A percentile compares a stretch with the other conserved stretches of the same genome.
Evolutionary conservation across 345 rosid genomes (phyloP).

Genomic region (Lepidium sativum): DNA sequence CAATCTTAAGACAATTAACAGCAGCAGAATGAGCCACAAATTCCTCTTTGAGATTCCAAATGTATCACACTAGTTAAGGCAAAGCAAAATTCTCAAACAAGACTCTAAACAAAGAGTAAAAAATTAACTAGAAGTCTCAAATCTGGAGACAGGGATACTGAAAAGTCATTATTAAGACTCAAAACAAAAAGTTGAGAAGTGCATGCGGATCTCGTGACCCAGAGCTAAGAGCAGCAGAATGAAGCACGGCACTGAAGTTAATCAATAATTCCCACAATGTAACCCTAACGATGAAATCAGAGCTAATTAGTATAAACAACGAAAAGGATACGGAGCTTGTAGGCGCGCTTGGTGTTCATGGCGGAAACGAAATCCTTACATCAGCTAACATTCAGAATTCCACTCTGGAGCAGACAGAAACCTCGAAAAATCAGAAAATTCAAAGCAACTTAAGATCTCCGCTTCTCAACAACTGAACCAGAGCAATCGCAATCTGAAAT

Average conservation of each 20-base stretch:
- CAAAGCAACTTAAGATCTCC: constrained; percentile 8
- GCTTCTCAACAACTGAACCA: background rate
- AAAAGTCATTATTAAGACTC: background rate
- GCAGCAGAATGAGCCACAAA: constrained; percentile 96
- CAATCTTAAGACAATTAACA: constrained; percentile 94
- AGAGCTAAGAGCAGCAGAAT: constrained; percentile 13
- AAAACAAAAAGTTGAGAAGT: background rate
- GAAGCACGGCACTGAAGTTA: background rate
- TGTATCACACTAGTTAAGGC: constrained; percentile 39
- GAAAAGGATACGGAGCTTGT: constrained; percentile 97
- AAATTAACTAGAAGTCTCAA: background rate
- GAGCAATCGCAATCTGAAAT: constrained; percentile 15
- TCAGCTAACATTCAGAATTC: constrained; percentile 26
- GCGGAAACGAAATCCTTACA: constrained; percentile 23
- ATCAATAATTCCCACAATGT: background rate
- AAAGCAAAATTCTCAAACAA: constrained; percentile 5
- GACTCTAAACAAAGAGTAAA: background rate
- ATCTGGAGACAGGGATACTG: background rate
- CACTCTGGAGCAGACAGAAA: background rate
- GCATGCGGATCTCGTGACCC: constrained; percentile 17
- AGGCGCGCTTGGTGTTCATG: constrained; percentile 97
- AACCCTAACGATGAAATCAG: background rate
- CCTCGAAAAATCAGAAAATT: background rate
- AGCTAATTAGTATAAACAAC: background rate
- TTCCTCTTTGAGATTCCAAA: constrained; percentile 57